Evolutionary conservation across 306 rosid species (phyloP).

Genomic region (Cicer chorassanicum): DNA sequence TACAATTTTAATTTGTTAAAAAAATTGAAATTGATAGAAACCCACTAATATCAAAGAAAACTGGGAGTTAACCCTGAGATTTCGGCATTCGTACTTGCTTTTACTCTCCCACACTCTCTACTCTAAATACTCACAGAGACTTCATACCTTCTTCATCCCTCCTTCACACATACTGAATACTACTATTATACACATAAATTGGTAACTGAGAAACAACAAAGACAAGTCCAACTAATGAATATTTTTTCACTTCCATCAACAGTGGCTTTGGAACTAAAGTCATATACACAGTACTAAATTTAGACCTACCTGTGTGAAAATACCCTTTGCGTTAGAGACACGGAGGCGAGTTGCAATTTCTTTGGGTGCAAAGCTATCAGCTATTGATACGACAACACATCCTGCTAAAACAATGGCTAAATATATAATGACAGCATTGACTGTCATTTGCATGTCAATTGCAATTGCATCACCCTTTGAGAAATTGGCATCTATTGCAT

Average conservation of each 20-base stretch:
- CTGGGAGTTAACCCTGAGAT: neutral
- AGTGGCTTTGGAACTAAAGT: neutral
- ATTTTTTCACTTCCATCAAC: conserved; percentile 25
- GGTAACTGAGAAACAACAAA: conserved; percentile 2
- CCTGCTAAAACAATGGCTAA: conserved; percentile 82
- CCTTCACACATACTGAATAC: neutral
- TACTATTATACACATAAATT: conserved; percentile 26
- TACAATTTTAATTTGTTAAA: conserved; percentile 52
- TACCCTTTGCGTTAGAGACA: conserved; percentile 77
- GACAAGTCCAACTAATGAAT: conserved; percentile 6
- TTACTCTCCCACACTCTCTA: neutral
- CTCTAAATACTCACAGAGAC: neutral
- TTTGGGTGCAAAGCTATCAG: conserved; percentile 85
- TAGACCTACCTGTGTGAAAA: conserved; percentile 82
- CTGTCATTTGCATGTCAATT: conserved; percentile 94
- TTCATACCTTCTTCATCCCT: neutral
- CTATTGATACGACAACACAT: conserved; percentile 83
- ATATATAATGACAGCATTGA: conserved; percentile 74
- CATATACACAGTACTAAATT: conserved; percentile 13
- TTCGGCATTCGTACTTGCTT: neutral
- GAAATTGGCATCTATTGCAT: conserved; percentile 71
- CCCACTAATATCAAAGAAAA: neutral
- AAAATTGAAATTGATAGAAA: conserved; percentile 6
- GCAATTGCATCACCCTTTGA: conserved; percentile 93
- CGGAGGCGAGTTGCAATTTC: conserved; percentile 83